phyloP scores from a whole-genome alignment of 257 asterid genomes.

The Solanum chmielewskii region DNA sequence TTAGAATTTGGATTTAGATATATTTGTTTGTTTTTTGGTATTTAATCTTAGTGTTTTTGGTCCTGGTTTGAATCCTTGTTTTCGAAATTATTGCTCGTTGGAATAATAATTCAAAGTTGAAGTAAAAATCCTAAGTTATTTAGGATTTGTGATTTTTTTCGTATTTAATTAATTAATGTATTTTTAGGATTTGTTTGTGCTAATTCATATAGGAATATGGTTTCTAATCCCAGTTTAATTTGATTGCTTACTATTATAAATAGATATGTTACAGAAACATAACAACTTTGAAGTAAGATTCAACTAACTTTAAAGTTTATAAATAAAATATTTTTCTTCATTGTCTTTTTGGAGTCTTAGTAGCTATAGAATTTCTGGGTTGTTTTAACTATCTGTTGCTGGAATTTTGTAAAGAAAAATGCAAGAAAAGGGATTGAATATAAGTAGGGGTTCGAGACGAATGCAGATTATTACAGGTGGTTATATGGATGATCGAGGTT shows the following conservation, averaged over 20 bases:
- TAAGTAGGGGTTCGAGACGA: constrained; percentile 30
- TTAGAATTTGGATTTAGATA: background rate
- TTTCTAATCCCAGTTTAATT: background rate
- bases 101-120: background rate
- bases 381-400: background rate
- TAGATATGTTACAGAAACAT: too few relatives aligned
- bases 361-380: background rate
- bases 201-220: background rate
- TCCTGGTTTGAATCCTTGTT: constrained; percentile 90
- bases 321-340: background rate
- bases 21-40: background rate
- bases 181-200: too few relatives aligned
- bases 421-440: constrained; percentile 39
- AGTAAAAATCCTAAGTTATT: too few relatives aligned
- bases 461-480: constrained; percentile 24
- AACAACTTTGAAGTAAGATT: background rate
- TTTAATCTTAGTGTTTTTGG: constrained; percentile 44
- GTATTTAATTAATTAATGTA: background rate
- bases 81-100: background rate
- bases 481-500: constrained; percentile 85
- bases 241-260: background rate
- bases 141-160: background rate
- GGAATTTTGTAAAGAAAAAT: constrained; percentile 5
- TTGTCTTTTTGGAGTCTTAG: background rate
- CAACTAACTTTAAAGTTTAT: background rate